Conservation (phyloP, 23 red algal species). For the Gracilaria gracilis region DNA sequence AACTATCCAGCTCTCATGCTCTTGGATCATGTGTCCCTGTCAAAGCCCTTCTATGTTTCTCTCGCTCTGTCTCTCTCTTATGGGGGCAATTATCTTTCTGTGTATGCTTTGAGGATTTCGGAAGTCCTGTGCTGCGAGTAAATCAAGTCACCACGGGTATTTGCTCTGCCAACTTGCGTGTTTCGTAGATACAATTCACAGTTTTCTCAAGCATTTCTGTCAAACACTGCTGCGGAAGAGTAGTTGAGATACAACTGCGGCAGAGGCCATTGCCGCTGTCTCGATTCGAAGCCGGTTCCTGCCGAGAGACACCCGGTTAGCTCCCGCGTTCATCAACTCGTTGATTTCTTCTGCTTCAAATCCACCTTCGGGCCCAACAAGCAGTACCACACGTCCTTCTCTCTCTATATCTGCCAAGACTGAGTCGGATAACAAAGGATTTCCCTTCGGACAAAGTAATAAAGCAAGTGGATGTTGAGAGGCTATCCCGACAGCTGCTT, state of each 20-base stretch:
- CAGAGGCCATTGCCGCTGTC: constrained; percentile 77
- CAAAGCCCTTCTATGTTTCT: too few relatives aligned
- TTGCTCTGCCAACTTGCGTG: not conserved
- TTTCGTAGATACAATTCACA: too few relatives aligned
- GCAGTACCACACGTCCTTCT: constrained; percentile 1
- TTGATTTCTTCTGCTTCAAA: constrained; percentile 72
- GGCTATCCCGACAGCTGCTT: not conserved
- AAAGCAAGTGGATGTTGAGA: constrained; percentile 4
- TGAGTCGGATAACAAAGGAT: not conserved
- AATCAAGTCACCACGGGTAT: not conserved
- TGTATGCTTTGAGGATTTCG: too few relatives aligned
- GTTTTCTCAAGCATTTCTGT: not conserved
- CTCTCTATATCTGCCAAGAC: not conserved
- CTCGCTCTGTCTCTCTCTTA: too few relatives aligned
- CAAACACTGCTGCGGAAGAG: not conserved
- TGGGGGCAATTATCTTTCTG: too few relatives aligned
- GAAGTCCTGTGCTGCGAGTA: not conserved
- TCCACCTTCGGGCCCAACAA: constrained; percentile 91
- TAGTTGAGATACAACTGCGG: constrained; percentile 58
- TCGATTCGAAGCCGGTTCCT: constrained; percentile 74
- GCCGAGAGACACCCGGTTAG: constrained; percentile 47
- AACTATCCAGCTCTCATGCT: not conserved
- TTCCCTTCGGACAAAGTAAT: constrained; percentile 44
- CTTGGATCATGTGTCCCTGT: too few relatives aligned
- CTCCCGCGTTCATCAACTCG: constrained; percentile 50